A percentile compares a stretch with the other conserved stretches of the same genome.
Conservation (phyloP, 2,329 filamentous ascomycete species). For the Aotearoamyces nothofagi region DNA sequence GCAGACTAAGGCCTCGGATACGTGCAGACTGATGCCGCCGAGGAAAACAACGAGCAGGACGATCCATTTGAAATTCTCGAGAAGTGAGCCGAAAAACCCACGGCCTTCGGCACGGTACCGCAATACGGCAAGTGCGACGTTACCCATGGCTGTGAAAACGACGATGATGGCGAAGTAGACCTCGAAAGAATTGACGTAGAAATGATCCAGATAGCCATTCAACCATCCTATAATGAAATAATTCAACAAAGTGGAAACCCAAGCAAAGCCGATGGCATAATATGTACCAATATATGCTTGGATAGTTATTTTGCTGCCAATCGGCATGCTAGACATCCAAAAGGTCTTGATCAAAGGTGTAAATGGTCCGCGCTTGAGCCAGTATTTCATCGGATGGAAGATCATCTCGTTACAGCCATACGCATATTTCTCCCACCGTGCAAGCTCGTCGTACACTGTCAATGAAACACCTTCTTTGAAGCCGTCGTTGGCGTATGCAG, state of each 20-base stretch:
- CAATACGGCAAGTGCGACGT: constrained; percentile 36
- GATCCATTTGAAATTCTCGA: constrained; percentile 37
- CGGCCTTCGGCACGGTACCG: constrained; percentile 44
- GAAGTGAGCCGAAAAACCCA: constrained; percentile 28
- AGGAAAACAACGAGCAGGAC: constrained; percentile 23
- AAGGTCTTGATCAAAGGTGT: constrained; percentile 48
- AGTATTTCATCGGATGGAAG: constrained; percentile 49
- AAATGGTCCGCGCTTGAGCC: constrained; percentile 46
- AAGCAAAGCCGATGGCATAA: constrained; percentile 52
- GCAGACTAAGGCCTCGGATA: constrained; percentile 22
- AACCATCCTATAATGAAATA: constrained; percentile 60
- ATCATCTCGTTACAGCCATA: constrained; percentile 57
- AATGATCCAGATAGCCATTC: constrained; percentile 48
- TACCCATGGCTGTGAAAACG: constrained; percentile 40
- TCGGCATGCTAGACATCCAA: constrained; percentile 41
- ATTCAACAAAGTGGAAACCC: constrained; percentile 49
- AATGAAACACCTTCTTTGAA: constrained; percentile 63
- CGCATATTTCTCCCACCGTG: constrained; percentile 59
- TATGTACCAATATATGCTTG: constrained; percentile 47
- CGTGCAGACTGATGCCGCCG: constrained; percentile 23
- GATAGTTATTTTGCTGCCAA: constrained; percentile 56
- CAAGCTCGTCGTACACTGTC: constrained; percentile 57
- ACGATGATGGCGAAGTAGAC: constrained; percentile 48
- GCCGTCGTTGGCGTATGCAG: constrained; percentile 49
- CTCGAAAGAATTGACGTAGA: constrained; percentile 51